Percentiles rank a stretch among this genome's conserved stretches.
These are phyloP conservation scores for Phylloporus sp. DNA, from an alignment of 1,284 basidiomycete genomes.

Conservation along the genomic window DNA sequence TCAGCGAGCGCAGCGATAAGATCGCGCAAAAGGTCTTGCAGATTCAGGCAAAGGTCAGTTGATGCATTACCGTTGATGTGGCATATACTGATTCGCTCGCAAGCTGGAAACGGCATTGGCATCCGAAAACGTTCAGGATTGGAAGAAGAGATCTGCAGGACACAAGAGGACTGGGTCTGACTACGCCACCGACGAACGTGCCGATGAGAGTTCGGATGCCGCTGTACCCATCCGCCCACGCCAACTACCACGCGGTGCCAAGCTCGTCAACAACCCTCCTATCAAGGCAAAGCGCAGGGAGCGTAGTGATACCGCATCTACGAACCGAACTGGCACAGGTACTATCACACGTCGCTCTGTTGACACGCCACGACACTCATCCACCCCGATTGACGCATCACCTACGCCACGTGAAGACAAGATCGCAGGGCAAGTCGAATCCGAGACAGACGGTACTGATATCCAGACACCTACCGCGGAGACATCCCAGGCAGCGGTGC, in stretches of 20 bases:
- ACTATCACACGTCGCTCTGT: slow-evolving; percentile 29
- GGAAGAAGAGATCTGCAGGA: slow-evolving; percentile 41
- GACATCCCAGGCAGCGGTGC: slow-evolving; percentile 10
- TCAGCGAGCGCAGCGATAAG: slow-evolving; percentile 78
- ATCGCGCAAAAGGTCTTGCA: slow-evolving; percentile 83
- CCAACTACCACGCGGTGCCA: slow-evolving; percentile 28
- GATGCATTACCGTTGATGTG: not conserved
- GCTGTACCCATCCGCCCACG: slow-evolving; percentile 31
- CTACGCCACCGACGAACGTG: slow-evolving; percentile 37
- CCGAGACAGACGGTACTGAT: slow-evolving; percentile 33
- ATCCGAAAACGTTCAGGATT: slow-evolving; percentile 52
- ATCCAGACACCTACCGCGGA: slow-evolving; percentile 30
- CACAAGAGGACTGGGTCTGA: slow-evolving; percentile 29
- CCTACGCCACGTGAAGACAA: slow-evolving; percentile 37
- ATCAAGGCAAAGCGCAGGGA: slow-evolving; percentile 38
- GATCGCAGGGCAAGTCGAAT: slow-evolving; percentile 28
- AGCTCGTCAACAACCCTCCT: slow-evolving; percentile 38
- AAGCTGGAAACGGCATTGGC: slow-evolving; percentile 76
- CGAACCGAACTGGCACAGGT: slow-evolving; percentile 34
- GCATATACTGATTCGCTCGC: slow-evolving; percentile 9
- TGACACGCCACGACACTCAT: slow-evolving; percentile 38
- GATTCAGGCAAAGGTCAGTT: slow-evolving; percentile 78
- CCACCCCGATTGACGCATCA: slow-evolving; percentile 30
- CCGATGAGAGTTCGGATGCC: slow-evolving; percentile 40
- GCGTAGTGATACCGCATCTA: slow-evolving; percentile 38